Conservation (phyloP, 1,139 yeast species). For the Lodderomyces beijingensis region DNA sequence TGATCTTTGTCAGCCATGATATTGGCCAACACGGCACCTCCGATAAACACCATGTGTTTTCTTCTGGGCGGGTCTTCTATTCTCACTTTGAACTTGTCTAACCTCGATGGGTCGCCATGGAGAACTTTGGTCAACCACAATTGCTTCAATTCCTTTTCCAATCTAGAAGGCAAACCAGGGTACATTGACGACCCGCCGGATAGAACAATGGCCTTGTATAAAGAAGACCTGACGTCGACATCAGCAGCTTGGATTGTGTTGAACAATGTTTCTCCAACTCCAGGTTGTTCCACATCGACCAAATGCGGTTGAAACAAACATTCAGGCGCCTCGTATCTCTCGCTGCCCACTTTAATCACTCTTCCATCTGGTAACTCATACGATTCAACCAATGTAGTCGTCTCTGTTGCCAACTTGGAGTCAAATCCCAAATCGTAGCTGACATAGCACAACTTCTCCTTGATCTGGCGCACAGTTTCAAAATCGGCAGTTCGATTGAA, state of each 20-base stretch:
- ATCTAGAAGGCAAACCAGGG: constrained; percentile 93
- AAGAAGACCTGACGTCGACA: constrained; percentile 83
- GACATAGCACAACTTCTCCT: constrained; percentile 92
- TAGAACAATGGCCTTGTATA: constrained; percentile 86
- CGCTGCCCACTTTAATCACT: constrained; percentile 88
- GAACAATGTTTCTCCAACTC: constrained; percentile 88
- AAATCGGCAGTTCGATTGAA: constrained; percentile 98
- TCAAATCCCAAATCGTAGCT: constrained; percentile 91
- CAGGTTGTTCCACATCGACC: constrained; percentile 97
- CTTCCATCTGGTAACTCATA: constrained; percentile 97
- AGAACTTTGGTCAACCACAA: constrained; percentile 89
- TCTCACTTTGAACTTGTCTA: constrained; percentile 89
- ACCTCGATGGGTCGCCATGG: constrained; percentile 80
- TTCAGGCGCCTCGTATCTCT: constrained; percentile 97
- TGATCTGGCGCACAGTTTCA: constrained; percentile 96
- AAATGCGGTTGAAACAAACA: constrained; percentile 95
- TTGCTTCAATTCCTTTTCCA: constrained; percentile 94
- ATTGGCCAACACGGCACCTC: constrained; percentile 97
- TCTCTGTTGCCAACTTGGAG: constrained; percentile 81
- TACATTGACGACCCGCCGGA: constrained; percentile 99
- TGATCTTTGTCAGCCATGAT: constrained; percentile 98
- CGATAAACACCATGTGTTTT: constrained; percentile 97
- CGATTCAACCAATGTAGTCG: constrained; percentile 86
- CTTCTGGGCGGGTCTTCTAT: constrained; percentile 99
- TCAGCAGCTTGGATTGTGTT: constrained; percentile 94